Conservation (phyloP, 2,329 filamentous ascomycete genomes). For the Fusarium xyrophilum region DNA sequence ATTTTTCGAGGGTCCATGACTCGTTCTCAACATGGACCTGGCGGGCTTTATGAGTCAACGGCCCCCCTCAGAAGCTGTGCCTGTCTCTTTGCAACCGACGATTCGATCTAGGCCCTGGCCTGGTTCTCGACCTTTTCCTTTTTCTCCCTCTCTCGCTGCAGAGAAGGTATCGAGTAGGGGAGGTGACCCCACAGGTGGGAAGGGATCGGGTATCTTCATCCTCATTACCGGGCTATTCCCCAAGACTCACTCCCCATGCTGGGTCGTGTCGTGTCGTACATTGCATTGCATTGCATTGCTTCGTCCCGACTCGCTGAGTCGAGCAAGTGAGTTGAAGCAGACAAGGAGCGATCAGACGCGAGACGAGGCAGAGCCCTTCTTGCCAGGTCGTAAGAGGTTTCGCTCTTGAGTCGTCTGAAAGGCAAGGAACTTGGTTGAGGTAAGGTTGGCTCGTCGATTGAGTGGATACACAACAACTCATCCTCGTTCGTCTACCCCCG, state of each 20-base stretch:
- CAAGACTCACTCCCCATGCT: not conserved
- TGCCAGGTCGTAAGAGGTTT: not conserved
- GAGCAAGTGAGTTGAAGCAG: not conserved
- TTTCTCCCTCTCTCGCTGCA: not conserved
- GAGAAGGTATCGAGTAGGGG: not conserved
- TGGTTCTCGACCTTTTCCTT: slow-evolving; percentile 2
- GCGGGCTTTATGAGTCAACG: slow-evolving; percentile 42
- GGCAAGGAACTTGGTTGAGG: not conserved
- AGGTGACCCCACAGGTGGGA: slow-evolving; percentile 3
- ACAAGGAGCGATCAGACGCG: not conserved
- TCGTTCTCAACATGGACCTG: slow-evolving; percentile 23
- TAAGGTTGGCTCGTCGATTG: not conserved
- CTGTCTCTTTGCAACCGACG: slow-evolving; percentile 20
- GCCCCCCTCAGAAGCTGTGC: slow-evolving; percentile 29
- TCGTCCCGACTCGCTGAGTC: slow-evolving; percentile 5
- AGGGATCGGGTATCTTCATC: slow-evolving; percentile 10
- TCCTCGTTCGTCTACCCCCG: slow-evolving; percentile 14
- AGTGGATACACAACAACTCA: slow-evolving; percentile 23
- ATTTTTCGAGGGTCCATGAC: slow-evolving; percentile 29
- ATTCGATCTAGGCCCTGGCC: slow-evolving; percentile 15
- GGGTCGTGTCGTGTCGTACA: not conserved
- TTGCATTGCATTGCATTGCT: slow-evolving; percentile 2
- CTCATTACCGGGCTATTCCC: not conserved
- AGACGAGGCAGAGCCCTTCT: not conserved
- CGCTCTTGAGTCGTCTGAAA: not conserved